These are phyloP conservation scores for Schizophyllum amplum DNA, from an alignment of 1,284 basidiomycete species.

Conservation along the genomic window DNA sequence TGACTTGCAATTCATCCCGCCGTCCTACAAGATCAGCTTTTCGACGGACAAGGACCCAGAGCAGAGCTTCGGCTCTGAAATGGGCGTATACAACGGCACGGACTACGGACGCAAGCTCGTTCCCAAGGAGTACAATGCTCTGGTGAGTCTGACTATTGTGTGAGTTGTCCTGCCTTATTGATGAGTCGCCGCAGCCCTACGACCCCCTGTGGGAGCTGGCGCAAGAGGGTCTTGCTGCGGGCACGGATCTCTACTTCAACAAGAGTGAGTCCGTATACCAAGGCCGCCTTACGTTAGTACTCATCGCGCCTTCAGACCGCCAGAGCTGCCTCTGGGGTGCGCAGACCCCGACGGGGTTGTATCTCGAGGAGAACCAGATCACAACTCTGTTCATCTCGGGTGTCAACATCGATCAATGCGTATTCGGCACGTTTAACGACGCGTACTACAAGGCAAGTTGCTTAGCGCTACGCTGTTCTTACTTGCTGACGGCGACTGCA, in stretches of 20 bases:
- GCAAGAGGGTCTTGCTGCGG: constrained; percentile 38
- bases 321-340: constrained; percentile 65
- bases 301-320: constrained; percentile 23
- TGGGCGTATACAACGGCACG: constrained; percentile 16
- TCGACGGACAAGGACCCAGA: constrained; percentile 29
- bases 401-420: constrained; percentile 53
- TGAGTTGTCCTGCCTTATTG: too few relatives aligned
- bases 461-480: too few relatives aligned
- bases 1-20: constrained; percentile 55
- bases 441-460: neutral
- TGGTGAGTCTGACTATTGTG: neutral
- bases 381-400: constrained; percentile 56
- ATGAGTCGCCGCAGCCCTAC: constrained; percentile 36
- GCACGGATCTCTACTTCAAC: constrained; percentile 64
- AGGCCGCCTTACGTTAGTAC: neutral
- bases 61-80: constrained; percentile 42
- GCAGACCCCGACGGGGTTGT: constrained; percentile 50
- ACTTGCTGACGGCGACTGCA: too few relatives aligned
- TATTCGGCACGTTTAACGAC: neutral
- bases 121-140: constrained; percentile 6
- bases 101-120: constrained; percentile 23
- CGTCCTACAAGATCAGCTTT: constrained; percentile 45
- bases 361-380: constrained; percentile 54
- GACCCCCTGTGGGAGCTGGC: constrained; percentile 52
- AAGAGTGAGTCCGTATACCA: constrained; percentile 47